Base-by-base conservation (phyloP, 2,329 filamentous ascomycete genomes). In the Colletotrichum filicis region DNA sequence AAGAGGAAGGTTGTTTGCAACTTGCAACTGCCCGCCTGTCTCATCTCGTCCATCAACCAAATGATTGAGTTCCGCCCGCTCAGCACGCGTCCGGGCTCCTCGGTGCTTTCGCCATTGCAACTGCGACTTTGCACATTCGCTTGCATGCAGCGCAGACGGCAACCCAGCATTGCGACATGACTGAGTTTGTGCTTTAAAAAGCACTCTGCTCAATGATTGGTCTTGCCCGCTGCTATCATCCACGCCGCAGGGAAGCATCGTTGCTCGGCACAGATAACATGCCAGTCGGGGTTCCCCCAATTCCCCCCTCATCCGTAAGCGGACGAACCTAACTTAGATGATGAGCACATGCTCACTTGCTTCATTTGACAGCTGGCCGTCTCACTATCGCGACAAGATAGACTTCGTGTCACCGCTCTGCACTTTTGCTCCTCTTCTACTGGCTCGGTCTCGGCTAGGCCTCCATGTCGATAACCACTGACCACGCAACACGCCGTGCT, bases 311-410 rank as follows among this genome's bases (percentile, higher is more conserved):
- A 9, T 66, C 62, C 65, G 68, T 71, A 61, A 71, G 68, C 64
- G 57, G 69, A 68, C n/a, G 64, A 68, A 72, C 70, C 66, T 65
- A 65, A 70, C 46, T 24, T 9, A 5, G 66, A 32, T 37, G 52
- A 30, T 66, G 70, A 57, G 60, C 70, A 73, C 70, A 73, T 66
- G 70, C 46, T 57, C 70, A 73, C 55, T 65, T 73, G 19, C 66
- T 70, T 37, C 46, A 56, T 73, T 66, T 52, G 66, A 70, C 55
- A 73, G 22, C 60, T 60, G 56, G 24, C 69, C 24, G 59, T 72
- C 64, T 32, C 59, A 49, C 53, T 53, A n/a, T 67, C 22, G 26
- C 63, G 49, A 68, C 52, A 60, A 68, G 58, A 72, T 68, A 72
- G 46, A 35, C 58, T 68, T 62, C 42, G 35, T 65, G 60, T 55